These are phyloP conservation scores for Seiridium cupressi DNA, from an alignment of 2,329 filamentous ascomycete species.

Conservation along the genomic window DNA sequence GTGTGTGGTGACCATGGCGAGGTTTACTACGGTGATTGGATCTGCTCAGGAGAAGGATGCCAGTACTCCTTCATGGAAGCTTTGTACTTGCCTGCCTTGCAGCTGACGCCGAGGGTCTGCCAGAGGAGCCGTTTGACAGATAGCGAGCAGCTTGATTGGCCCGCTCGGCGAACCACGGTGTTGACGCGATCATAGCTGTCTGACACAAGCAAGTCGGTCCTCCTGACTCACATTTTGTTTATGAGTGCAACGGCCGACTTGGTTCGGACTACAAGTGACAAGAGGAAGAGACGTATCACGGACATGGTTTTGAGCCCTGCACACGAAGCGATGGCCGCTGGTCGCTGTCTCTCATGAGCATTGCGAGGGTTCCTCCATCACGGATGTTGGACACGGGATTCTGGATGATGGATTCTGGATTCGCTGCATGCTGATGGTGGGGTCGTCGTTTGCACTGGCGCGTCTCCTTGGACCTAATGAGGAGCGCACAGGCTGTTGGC, in stretches of 20 bases:
- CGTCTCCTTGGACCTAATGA: constrained; percentile 18
- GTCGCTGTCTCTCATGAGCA: too few species aligned
- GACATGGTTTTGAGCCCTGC: too few species aligned
- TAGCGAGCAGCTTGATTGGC: too few species aligned
- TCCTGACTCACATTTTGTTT: not conserved
- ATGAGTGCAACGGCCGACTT: not conserved
- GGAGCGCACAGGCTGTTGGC: not conserved
- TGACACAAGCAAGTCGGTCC: not conserved
- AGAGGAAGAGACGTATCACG: too few species aligned
- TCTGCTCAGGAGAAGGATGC: not conserved
- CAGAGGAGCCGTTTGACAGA: too few species aligned
- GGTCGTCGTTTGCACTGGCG: constrained; percentile 6
- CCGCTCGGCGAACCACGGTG: too few species aligned
- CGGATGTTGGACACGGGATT: too few species aligned
- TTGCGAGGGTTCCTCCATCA: too few species aligned
- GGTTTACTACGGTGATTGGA: not conserved
- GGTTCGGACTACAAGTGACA: too few species aligned
- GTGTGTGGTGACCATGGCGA: not conserved
- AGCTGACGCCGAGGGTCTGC: not conserved
- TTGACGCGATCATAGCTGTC: not conserved
- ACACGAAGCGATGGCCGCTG: too few species aligned
- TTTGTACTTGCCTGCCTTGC: not conserved
- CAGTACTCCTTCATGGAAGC: not conserved
- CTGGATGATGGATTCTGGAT: not conserved
- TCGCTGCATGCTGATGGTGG: not conserved